Conservation (phyloP, 495 filamentous ascomycete genomes). For the Xylaria curta region DNA sequence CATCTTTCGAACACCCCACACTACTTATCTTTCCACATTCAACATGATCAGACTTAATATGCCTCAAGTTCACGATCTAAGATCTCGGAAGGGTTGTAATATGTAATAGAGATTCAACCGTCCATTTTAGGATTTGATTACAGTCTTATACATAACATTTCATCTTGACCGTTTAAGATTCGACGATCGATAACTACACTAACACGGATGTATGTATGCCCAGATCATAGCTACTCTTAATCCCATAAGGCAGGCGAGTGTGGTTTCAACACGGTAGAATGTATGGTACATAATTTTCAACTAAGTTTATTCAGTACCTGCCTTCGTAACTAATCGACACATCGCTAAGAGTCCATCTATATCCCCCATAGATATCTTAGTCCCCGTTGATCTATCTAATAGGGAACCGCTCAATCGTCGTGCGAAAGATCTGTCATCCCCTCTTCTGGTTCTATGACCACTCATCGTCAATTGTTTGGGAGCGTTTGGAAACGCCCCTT, state of each 20-base stretch:
- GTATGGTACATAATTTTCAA: background rate
- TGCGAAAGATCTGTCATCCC: background rate
- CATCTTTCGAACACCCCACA: too few species aligned
- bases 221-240: background rate
- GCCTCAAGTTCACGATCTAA: background rate
- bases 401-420: background rate
- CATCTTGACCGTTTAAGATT: too few species aligned
- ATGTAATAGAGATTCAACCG: background rate
- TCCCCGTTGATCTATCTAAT: background rate
- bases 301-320: background rate
- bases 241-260: background rate
- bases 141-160: too few species aligned
- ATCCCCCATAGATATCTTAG: background rate
- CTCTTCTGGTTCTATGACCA: constrained; percentile 40
- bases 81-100: background rate
- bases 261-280: background rate
- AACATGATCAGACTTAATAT: too few species aligned
- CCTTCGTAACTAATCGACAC: background rate
- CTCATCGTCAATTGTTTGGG: constrained; percentile 46
- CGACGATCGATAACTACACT: too few species aligned
- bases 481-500: background rate
- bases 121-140: background rate
- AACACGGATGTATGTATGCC: background rate
- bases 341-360: background rate
- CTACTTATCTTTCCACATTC: too few species aligned